Conservation (phyloP, 352 stramenopile genomes). For the Phytophthora brassicae region DNA sequence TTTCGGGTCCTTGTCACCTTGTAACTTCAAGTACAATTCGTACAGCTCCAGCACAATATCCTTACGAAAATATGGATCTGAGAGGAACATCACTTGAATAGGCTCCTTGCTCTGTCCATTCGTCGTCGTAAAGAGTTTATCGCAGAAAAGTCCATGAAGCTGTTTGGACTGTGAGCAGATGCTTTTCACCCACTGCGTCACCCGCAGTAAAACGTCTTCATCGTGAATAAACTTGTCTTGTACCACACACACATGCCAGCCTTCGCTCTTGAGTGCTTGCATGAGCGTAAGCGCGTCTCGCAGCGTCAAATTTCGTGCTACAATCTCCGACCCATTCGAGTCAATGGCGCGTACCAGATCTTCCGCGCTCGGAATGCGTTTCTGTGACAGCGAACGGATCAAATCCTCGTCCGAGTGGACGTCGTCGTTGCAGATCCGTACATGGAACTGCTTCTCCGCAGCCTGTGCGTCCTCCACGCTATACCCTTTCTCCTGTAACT, state of each 20-base stretch:
- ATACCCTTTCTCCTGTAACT: conserved; percentile 16
- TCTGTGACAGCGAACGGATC: conserved; percentile 88
- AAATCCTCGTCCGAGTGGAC: conserved; percentile 98
- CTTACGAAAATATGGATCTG: conserved; percentile 95
- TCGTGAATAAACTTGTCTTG: conserved; percentile 71
- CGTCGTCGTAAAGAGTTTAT: conserved; percentile 56
- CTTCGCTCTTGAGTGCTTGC: conserved; percentile 76
- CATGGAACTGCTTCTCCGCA: conserved; percentile 76
- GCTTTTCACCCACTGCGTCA: conserved; percentile 78
- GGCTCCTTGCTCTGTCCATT: conserved; percentile 53
- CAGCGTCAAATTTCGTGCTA: conserved; percentile 53
- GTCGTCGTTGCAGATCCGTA: conserved; percentile 98
- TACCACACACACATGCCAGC: conserved; percentile 84
- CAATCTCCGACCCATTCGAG: conserved; percentile 70
- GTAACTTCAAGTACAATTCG: conserved; percentile 93
- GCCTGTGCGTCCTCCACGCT: conserved; percentile 19
- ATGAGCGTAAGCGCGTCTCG: conserved; percentile 70
- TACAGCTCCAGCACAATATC: conserved; percentile 91
- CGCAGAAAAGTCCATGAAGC: conserved; percentile 67
- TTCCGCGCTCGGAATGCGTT: conserved; percentile 59
- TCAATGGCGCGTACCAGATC: conserved; percentile 75
- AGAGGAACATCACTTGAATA: conserved; percentile 90
- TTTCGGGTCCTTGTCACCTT: conserved; percentile 95
- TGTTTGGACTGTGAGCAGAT: conserved; percentile 62
- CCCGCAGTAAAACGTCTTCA: conserved; percentile 60